Percentiles rank a stretch among this genome's conserved stretches.
phyloP scores from a whole-genome alignment of 2,329 filamentous ascomycete species.

The Triangularia setosa region DNA sequence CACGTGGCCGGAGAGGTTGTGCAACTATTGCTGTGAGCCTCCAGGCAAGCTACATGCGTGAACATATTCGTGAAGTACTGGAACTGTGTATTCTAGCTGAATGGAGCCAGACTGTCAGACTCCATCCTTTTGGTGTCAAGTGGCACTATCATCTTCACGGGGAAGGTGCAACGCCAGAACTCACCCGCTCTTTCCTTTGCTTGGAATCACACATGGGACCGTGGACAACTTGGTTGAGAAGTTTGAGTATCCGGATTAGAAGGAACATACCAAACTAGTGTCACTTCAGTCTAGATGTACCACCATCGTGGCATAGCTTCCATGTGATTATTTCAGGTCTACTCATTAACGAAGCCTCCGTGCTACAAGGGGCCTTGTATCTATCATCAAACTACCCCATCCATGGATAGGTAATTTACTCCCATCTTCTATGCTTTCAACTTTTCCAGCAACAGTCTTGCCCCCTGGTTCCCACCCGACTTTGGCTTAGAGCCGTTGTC shows the following conservation, averaged over 20 bases:
- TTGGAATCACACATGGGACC: no score
- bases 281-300: not conserved
- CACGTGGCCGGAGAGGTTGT: not conserved
- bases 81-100: not conserved
- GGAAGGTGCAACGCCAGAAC: not conserved
- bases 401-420: not conserved
- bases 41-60: not conserved
- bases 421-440: slow-evolving; percentile 34
- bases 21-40: not conserved
- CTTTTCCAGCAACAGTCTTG: slow-evolving; percentile 58
- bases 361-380: not conserved
- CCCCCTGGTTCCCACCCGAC: slow-evolving; percentile 57
- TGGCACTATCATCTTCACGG: not conserved
- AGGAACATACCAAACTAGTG: not conserved
- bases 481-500: slow-evolving; percentile 40
- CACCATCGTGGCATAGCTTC: not conserved
- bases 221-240: not conserved
- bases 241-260: not conserved
- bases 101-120: not conserved
- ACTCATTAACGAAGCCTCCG: not conserved
- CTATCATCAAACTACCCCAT: not conserved
- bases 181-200: not conserved
- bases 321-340: not conserved
- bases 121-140: not conserved
- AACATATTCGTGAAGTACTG: not conserved